phyloP scores from a whole-genome alignment of 306 rosid species.

The Lathyrus tuberosus region DNA sequence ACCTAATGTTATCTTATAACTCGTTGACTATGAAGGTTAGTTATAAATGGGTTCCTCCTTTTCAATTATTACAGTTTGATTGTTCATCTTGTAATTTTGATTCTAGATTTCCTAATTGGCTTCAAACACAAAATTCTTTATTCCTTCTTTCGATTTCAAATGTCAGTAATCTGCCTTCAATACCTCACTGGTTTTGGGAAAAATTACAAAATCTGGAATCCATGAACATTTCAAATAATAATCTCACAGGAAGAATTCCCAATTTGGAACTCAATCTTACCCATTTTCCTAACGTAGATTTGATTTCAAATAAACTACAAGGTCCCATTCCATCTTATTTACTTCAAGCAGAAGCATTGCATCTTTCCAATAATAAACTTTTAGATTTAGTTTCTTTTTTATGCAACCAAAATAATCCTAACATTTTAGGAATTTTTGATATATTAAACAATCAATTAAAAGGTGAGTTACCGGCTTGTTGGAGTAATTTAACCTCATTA shows the following conservation, averaged over 20 bases:
- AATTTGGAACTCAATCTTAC: background rate
- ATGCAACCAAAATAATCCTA: too few species aligned
- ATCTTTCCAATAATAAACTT: constrained; percentile 20
- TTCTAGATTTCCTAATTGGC: constrained; percentile 11
- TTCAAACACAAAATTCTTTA: background rate
- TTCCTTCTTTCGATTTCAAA: rapidly evolving
- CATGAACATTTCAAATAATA: background rate
- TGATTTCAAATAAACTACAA: constrained; percentile 22
- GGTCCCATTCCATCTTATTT: constrained; percentile 21
- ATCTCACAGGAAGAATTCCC: background rate
- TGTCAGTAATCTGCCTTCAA: background rate
- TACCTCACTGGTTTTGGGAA: constrained; percentile 10
- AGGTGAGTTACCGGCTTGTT: constrained; percentile 29
- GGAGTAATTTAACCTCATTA: background rate
- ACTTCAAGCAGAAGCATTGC: background rate
- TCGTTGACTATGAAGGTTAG: background rate
- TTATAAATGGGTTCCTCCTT: constrained; percentile 17
- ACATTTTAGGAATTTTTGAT: too few species aligned
- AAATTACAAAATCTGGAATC: rapidly evolving
- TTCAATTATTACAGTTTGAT: background rate
- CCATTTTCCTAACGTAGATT: background rate
- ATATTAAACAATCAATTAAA: background rate
- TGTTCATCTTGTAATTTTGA: background rate
- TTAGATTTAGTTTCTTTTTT: background rate
- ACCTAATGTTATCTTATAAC: background rate